Evolutionary conservation across 2,329 filamentous ascomycete genomes (phyloP).

Genomic region (Aspergillus thermomutatus): DNA sequence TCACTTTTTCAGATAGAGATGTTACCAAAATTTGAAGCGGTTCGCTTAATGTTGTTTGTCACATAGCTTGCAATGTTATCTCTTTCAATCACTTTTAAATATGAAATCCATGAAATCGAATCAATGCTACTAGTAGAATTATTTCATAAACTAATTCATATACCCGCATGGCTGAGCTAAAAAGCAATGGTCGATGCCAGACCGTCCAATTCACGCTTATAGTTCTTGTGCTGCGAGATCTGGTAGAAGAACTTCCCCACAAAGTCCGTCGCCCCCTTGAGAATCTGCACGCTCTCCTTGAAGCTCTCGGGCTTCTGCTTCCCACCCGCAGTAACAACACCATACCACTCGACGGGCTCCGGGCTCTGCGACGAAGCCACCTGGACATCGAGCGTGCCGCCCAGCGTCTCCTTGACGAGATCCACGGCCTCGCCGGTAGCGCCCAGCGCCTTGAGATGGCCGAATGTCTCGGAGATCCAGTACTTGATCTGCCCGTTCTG

Average conservation of each 20-base stretch:
- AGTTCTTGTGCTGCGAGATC: conserved; percentile 71
- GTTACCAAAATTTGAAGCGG: not conserved
- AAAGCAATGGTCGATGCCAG: conserved; percentile 66
- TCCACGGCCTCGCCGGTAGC: conserved; percentile 70
- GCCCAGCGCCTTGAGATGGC: conserved; percentile 45
- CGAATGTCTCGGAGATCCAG: conserved; percentile 77
- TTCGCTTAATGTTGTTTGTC: not conserved
- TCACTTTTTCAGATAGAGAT: not conserved
- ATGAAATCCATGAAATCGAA: not conserved
- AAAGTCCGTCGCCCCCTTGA: conserved; percentile 66
- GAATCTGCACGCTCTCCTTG: conserved; percentile 60
- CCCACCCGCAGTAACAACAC: conserved; percentile 66
- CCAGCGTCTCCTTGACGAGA: conserved; percentile 53
- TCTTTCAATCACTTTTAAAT: not conserved
- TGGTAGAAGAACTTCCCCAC: conserved; percentile 66
- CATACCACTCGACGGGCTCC: conserved; percentile 65
- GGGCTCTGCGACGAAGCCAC: conserved; percentile 47
- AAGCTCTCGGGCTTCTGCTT: conserved; percentile 55
- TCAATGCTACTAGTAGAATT: not conserved
- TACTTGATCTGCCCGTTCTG: conserved; percentile 71
- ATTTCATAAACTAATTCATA: not conserved
- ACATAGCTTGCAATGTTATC: not conserved
- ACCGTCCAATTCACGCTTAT: conserved; percentile 69
- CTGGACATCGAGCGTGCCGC: conserved; percentile 44
- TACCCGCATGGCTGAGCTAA: conserved; percentile 48